Conservation (phyloP, 108 stramenopile genomes). For the Skeletonema marinoi region DNA sequence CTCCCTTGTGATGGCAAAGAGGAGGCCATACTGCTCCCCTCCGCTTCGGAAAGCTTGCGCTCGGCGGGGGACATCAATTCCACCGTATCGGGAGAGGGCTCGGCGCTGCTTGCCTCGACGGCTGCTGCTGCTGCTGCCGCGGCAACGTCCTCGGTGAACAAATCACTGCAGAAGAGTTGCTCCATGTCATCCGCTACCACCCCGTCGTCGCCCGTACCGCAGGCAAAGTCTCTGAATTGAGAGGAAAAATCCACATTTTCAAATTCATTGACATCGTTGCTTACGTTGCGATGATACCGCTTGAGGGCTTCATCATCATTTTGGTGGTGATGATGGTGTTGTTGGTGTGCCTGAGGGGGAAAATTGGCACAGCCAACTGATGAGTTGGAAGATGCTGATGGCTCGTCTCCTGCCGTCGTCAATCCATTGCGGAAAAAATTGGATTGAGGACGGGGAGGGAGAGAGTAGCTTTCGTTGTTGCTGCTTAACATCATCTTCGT, state of each 20-base stretch:
- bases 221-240: not conserved
- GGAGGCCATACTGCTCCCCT: conserved; percentile 4
- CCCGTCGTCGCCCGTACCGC: not conserved
- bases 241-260: not conserved
- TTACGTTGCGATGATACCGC: not conserved
- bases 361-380: not conserved
- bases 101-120: not conserved
- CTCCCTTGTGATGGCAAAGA: not conserved
- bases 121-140: not conserved
- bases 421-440: not conserved
- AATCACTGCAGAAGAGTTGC: not conserved
- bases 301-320: not conserved
- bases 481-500: not conserved
- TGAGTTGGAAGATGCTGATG: conserved; percentile 1
- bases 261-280: not conserved
- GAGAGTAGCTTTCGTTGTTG: not conserved
- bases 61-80: not conserved
- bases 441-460: not conserved
- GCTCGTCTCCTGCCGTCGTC: not conserved
- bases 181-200: conserved; percentile 4
- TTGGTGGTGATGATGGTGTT: not conserved
- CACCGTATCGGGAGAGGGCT: not conserved
- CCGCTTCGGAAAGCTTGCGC: not conserved
- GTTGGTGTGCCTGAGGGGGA: not conserved
- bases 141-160: not conserved